phyloP scores from a whole-genome alignment of 345 rosid species.

The Lumnitzera littorea region DNA sequence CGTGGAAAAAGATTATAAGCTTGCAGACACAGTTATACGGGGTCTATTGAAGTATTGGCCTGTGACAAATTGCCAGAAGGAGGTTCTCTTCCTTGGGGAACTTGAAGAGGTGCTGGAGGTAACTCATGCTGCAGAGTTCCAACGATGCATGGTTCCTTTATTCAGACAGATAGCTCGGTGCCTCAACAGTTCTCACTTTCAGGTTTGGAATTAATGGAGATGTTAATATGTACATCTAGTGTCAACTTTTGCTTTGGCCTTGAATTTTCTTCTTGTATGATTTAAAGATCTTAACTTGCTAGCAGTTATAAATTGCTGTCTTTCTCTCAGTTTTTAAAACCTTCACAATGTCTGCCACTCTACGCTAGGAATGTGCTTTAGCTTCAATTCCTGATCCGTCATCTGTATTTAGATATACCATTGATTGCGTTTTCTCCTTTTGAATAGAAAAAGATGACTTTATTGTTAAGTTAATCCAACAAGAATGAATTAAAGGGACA shows the following conservation, averaged over 20 bases:
- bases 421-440: too few relatives aligned
- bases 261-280: too few relatives aligned
- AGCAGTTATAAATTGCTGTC: too few relatives aligned
- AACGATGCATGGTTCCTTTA: conserved; percentile 43
- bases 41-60: conserved; percentile 49
- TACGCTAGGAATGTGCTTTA: too few relatives aligned
- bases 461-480: too few relatives aligned
- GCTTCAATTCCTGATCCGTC: too few relatives aligned
- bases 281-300: too few relatives aligned
- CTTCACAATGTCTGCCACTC: too few relatives aligned
- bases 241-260: background rate
- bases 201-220: conserved; percentile 17
- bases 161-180: conserved; percentile 48
- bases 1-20: conserved; percentile 46
- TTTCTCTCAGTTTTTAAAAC: too few relatives aligned
- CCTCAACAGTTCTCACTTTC: conserved; percentile 45
- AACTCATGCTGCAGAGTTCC: conserved; percentile 42
- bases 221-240: background rate
- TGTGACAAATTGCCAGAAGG: conserved; percentile 45
- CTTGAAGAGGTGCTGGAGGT: conserved; percentile 48
- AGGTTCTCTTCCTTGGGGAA: conserved; percentile 47
- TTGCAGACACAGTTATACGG: conserved; percentile 43
- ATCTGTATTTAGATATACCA: too few relatives aligned
- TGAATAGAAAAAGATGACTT: too few relatives aligned
- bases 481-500: too few relatives aligned